Base-by-base conservation (phyloP, 2,329 filamentous ascomycete genomes). In the Coniochaeta prunicola region DNA sequence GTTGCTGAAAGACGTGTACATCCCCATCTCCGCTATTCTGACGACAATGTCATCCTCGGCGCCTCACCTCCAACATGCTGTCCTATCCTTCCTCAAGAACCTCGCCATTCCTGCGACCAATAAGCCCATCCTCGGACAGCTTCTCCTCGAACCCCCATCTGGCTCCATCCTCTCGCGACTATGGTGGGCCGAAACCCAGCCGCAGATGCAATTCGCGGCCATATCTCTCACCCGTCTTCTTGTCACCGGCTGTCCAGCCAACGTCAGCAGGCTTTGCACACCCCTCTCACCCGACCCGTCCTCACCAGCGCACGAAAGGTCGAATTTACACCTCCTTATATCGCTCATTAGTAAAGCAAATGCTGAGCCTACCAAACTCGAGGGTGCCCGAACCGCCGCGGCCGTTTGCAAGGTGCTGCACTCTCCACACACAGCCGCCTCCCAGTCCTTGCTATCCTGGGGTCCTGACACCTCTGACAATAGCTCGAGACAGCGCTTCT, bases 21-120 rank as follows among this genome's bases (percentile, higher is more conserved):
- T 26, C 13, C 21, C 38, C 4, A 74, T 77, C 59, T 65, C 76
- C 8, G 59, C 67, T 1, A 68, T 83, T 17, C 70, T 87, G 21
- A 67, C 73, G 9, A 21, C 50, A 19, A 56, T 58, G 9, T 42
- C 60, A 9, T 58, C 59, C 8, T 61, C 64, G 5, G 61, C 66
- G 28, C 58, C 67, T 2, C 81, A 85, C 61, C 77, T 85, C 17
- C 73, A 84, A 0, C 84, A 87, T 65, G 77, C 82, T 1, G 73
- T 76, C 2, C 73, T 88, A 19, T 80, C 82, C 8, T 86, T 86
- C 65, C 77, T 87, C 60, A 87, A 86, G 69, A 88, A 88, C 67
- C 78, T 88, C 9, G 81, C 84, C 28, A 83, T 88, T 56, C 82
- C 84, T 0, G 59, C 70, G 0, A 67, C 69, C 28, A 87, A 87